Evolutionary conservation across 495 filamentous ascomycete species (phyloP), one percentile per base, ranked within the genome.

Genomic region (Tuber melanosporum): DNA sequence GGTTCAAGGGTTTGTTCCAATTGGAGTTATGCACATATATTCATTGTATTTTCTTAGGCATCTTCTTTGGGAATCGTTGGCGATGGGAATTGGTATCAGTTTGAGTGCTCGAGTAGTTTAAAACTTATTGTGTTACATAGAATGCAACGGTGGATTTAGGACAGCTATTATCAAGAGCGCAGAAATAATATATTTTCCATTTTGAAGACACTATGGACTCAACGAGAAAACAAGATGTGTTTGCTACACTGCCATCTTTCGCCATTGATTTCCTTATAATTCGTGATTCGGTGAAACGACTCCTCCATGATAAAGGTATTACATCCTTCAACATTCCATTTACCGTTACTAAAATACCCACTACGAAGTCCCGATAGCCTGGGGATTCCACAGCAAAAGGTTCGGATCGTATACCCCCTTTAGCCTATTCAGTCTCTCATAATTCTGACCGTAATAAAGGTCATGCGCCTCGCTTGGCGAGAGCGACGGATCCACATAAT

Each of bases 401-500:
- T 78, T 76, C 9, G 89, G 88, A 84, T 92, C 91, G 71, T 86
- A 86, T 44, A 74, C 78, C 70, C 78, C 76, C 86, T 92, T 92
- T 41, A 91, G 82, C 42, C 77, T 75, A 52, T 85, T 73, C 76
- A 92, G 81, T 42, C 72, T 84, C 70, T 72, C 75, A 71, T 87
- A 85, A 45, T 88, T 82, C 46, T 86, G 86, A 1, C 89, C 89
- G 86, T 90, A 94, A 80, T 91, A 91, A 78, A 87, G 80, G 73
- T 82, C 75, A 73, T 88, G 87, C 0, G 88, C 86, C 41, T 86
- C 81, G 43, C 81, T 79, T 49, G 88, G 76, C 41, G 79, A 81
- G 75, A 92, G 78, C 7, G 82, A 84, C 1, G 90, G 89, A 83
- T 94, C 92, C 8, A 93, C 88, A 80, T 93, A 93, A 32, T 92